Conservation (phyloP, 352 stramenopile species). For the Globisporangium viniferum region DNA sequence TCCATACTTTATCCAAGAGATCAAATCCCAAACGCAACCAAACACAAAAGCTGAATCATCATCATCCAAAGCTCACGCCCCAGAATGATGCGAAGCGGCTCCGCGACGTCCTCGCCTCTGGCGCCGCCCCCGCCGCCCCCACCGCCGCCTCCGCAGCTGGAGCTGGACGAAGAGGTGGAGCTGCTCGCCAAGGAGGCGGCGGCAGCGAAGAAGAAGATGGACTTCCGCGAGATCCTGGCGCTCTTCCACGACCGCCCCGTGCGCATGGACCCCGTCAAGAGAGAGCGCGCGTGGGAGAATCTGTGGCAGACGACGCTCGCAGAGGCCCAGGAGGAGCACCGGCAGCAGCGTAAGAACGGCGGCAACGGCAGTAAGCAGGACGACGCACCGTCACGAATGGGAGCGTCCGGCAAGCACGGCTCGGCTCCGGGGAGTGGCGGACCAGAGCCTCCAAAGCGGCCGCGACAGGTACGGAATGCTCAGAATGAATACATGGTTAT, state of each 20-base stretch:
- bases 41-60: background rate
- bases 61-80: background rate
- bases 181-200: slow-evolving; percentile 12
- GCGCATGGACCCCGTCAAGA: slow-evolving; percentile 12
- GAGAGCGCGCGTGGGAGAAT: slow-evolving; percentile 31
- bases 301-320: slow-evolving; percentile 50
- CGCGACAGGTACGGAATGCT: slow-evolving; percentile 35
- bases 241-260: slow-evolving; percentile 47
- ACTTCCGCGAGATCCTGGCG: slow-evolving; percentile 66
- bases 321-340: slow-evolving; percentile 64
- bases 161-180: slow-evolving; percentile 27
- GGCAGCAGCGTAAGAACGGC: slow-evolving; percentile 31
- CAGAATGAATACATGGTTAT: background rate
- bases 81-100: slow-evolving; percentile 10
- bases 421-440: slow-evolving; percentile 8
- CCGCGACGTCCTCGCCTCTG: slow-evolving; percentile 25
- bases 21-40: background rate
- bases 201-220: slow-evolving; percentile 36
- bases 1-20: background rate
- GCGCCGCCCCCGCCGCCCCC: slow-evolving; percentile 35
- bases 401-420: slow-evolving; percentile 7
- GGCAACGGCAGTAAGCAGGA: slow-evolving; percentile 12
- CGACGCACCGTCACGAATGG: slow-evolving; percentile 11
- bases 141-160: slow-evolving; percentile 29
- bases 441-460: slow-evolving; percentile 47